Conservation (phyloP, 176 grass and related monocot species). For the Paspalum notatum region DNA sequence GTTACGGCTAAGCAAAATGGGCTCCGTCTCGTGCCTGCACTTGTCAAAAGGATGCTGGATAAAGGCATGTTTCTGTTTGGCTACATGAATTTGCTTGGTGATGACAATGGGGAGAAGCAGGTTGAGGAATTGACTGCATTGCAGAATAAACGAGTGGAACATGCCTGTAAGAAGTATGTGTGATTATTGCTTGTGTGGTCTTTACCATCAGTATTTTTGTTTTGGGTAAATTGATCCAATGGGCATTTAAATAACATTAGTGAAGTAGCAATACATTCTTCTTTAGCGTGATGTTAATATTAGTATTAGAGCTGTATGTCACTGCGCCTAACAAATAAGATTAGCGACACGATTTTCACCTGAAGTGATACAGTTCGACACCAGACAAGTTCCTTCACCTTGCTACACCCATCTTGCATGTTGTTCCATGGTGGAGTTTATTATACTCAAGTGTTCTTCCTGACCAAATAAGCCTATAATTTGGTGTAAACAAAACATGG, state of each 20-base stretch:
- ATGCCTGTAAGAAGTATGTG: constrained; percentile 77
- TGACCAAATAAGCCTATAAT: constrained; percentile 13
- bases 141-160: constrained; percentile 61
- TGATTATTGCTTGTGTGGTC: constrained; percentile 1
- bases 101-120: constrained; percentile 46
- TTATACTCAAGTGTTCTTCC: constrained; percentile 16
- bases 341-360: not conserved
- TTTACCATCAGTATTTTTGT: constrained; percentile 3
- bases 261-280: not conserved
- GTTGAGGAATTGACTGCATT: constrained; percentile 63
- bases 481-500: not conserved
- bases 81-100: constrained; percentile 67
- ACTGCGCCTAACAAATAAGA: not conserved
- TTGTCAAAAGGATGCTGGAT: constrained; percentile 86
- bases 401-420: not conserved
- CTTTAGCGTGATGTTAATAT: not conserved
- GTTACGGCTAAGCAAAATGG: constrained; percentile 65
- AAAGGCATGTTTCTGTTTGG: constrained; percentile 75
- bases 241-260: not conserved
- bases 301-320: not conserved
- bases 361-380: not conserved
- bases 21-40: constrained; percentile 40
- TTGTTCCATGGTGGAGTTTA: not conserved
- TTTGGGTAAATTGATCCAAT: not conserved
- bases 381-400: not conserved